Conservation (phyloP, 495 filamentous ascomycete species). For the Umbilicaria muhlenbergii region DNA sequence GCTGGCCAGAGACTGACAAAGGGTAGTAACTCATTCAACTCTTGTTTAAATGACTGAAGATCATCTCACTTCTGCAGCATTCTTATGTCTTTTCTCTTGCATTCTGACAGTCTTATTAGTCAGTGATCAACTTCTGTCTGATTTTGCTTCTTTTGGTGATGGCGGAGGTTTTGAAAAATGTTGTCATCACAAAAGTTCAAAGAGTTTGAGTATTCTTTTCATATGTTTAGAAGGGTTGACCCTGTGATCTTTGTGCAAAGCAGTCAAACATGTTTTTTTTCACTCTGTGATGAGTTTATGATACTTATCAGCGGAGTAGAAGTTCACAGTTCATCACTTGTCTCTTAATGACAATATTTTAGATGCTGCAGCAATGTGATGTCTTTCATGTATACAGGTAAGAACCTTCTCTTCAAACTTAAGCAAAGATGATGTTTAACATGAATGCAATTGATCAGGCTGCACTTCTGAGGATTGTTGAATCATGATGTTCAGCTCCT, state of each 20-base stretch:
- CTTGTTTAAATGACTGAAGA: background rate
- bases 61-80: background rate
- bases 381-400: constrained; percentile 19
- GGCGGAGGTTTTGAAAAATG: constrained; percentile 24
- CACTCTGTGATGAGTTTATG: background rate
- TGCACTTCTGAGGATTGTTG: background rate
- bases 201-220: constrained; percentile 23
- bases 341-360: constrained; percentile 15
- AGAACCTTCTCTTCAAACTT: background rate
- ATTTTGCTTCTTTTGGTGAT: constrained; percentile 10
- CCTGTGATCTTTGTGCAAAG: background rate
- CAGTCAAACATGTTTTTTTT: background rate
- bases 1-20: background rate
- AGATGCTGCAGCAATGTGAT: constrained; percentile 18
- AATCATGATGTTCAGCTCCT: background rate
- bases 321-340: constrained; percentile 24
- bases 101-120: background rate
- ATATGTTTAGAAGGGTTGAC: constrained; percentile 11
- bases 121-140: background rate
- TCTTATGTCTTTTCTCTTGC: background rate
- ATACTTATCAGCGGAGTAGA: constrained; percentile 20
- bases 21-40: background rate
- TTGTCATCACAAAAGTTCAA: constrained; percentile 19
- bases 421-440: background rate
- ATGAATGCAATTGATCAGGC: background rate